Evolutionary conservation across 1,284 basidiomycete genomes (phyloP), one percentile per base, ranked within the genome.

Genomic region (Mycosarcoma maydis): DNA sequence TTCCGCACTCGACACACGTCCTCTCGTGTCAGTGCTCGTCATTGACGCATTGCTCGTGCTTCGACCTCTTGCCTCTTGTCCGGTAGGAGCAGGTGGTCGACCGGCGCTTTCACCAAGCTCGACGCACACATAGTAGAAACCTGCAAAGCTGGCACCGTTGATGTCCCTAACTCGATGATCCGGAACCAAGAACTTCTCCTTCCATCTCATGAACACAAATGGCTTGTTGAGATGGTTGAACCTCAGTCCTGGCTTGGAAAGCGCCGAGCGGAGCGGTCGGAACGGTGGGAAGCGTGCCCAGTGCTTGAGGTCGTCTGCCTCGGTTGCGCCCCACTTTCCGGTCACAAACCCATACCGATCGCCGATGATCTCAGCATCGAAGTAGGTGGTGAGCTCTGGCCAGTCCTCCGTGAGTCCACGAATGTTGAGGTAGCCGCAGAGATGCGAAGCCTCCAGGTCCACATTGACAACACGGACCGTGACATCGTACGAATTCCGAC

Each of bases 121-220:
- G 36, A 92, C 88, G 78, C 90, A 90, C 71, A 92, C 87, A 78
- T 92, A 92, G 84, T 94, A 92, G 83, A 94, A 79, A 13, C 69
- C 70, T n/a, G 79, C 94, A 84, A 95, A 98, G 80, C 91, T 93
- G 5, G 94, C 94, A 26, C 94, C 94, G 75, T 88, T 92, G 82
- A 98, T 96, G 83, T 95, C 92, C 79, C 92, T 88, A 41, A 95
- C 92, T 57, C 89, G 87, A 83, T 95, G 92, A 82, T 95, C 92
- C 9, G 94, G 94, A 13, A 97, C 92, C 57, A 98, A 85, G 83
- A 97, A 97, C 75, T 90, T 87, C 83, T 98, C 94, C 84, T 98
- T 98, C 91, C 94, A 96, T 58, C 94, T 86, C 90, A 98, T 93
- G 81, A 97, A 98, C 26, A 86, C 80, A 57, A 84, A 86, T 2